These are phyloP conservation scores for Anthracocystis setariae DNA, from an alignment of 1,284 basidiomycete genomes.

Conservation along the genomic window DNA sequence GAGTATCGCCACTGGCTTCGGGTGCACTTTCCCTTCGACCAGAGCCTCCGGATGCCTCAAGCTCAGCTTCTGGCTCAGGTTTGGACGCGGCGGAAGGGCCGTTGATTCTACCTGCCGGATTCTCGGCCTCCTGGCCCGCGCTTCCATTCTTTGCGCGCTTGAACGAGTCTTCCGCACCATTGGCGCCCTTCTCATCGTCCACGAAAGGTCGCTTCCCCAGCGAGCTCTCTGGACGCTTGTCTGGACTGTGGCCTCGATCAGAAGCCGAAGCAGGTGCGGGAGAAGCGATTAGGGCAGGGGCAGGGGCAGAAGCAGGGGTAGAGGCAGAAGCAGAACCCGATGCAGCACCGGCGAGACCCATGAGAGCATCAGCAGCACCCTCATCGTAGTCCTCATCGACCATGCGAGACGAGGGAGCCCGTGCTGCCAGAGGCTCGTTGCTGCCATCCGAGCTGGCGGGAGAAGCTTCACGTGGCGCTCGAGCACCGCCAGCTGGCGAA, in stretches of 20 bases:
- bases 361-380: constrained; percentile 64
- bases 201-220: constrained; percentile 48
- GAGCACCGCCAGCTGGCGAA: constrained; percentile 20
- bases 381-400: constrained; percentile 66
- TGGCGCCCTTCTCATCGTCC: constrained; percentile 22
- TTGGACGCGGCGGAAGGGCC: constrained; percentile 4
- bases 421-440: constrained; percentile 52
- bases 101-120: neutral
- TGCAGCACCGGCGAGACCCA: constrained; percentile 66
- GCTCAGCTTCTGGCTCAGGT: constrained; percentile 5
- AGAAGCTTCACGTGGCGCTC: constrained; percentile 31
- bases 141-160: constrained; percentile 44
- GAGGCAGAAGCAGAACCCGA: constrained; percentile 39
- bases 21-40: constrained; percentile 8
- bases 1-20: neutral
- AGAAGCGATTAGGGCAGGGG: no score
- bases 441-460: constrained; percentile 55
- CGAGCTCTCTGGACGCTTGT: constrained; percentile 43
- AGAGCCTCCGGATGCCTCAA: neutral
- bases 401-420: constrained; percentile 41
- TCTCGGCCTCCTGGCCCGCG: constrained; percentile 9
- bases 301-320: constrained; percentile 33
- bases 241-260: constrained; percentile 28
- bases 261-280: constrained; percentile 8
- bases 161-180: constrained; percentile 30